Evolutionary conservation across 805 yeast genomes (phyloP).

Genomic region (Candida qinlingensis): DNA sequence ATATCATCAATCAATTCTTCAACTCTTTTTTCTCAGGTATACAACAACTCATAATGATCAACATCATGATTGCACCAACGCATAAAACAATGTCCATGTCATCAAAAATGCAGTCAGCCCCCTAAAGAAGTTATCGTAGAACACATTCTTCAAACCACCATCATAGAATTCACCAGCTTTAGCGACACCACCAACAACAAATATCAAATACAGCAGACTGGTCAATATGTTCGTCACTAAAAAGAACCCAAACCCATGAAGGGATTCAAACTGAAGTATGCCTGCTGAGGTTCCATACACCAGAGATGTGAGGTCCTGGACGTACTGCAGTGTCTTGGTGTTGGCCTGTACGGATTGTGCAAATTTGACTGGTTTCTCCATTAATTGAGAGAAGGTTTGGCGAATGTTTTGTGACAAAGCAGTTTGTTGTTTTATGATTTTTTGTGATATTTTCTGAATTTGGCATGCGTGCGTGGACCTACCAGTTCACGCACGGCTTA

Average conservation of each 20-base stretch:
- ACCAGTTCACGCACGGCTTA: no score
- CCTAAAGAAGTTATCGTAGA: slow-evolving; percentile 14
- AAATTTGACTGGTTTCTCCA: slow-evolving; percentile 22
- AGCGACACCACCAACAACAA: not conserved
- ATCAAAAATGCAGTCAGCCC: slow-evolving; percentile 19
- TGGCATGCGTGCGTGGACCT: no score
- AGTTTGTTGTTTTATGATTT: no score
- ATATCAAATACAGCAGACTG: slow-evolving; percentile 7
- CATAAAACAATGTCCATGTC: slow-evolving; percentile 24
- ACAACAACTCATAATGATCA: no score
- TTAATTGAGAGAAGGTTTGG: not conserved
- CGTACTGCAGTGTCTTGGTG: slow-evolving; percentile 16
- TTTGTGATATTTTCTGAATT: no score
- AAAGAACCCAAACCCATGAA: slow-evolving; percentile 19
- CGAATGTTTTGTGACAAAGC: no score
- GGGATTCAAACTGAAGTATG: slow-evolving; percentile 21
- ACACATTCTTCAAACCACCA: slow-evolving; percentile 11
- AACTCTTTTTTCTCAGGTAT: not conserved
- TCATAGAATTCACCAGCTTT: slow-evolving; percentile 13
- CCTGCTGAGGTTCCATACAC: slow-evolving; percentile 22
- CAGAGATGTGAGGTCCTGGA: slow-evolving; percentile 22
- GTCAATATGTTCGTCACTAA: slow-evolving; percentile 6
- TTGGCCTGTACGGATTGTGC: slow-evolving; percentile 4
- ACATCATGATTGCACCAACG: slow-evolving; percentile 20
- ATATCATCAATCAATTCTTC: no score